Evolutionary conservation across 352 stramenopile genomes (phyloP), one percentile per base, ranked within the genome.

Genomic region (Globisporangium camurandrum): DNA sequence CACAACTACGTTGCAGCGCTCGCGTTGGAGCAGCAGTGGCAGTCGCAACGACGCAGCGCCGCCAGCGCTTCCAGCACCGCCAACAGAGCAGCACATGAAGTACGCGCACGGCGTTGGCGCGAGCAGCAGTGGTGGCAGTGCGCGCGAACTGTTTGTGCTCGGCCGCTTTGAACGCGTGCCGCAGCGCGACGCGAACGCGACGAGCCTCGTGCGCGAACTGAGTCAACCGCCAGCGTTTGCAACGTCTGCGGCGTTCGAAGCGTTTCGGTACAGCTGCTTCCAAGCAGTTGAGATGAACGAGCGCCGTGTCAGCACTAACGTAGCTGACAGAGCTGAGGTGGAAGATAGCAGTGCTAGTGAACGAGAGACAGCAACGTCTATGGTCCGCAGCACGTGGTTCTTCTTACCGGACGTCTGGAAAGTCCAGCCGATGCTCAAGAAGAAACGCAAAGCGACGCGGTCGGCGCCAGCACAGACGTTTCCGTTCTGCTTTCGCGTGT

Each of bases 401-500:
- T 93, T 93, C 47, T 43, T 91, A 28, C 82, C 82, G 2, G 82
- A 93, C 46, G 82, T 93, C 44, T 93, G 82, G 82, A 93, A 93
- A 50, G 77, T 93, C 37, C 79, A 90, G 60, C 79, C 82, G 33
- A 88, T 88, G 73, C 66, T 93, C 39, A 89, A 90, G 61, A 93
- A 93, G 64, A 93, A 93, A 61, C 79, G 82, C 66, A 93, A 93
- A 56, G 79, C 82, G 17, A 93, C 82, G 41, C 75, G 79, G 20
- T 88, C 82, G 14, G 64, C 68, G 1, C 82, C 82, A 0, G 82
- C 76, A n/a, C 79, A 93, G 60, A 87, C 77, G 39, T 93, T 91
- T 51, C 82, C 82, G 5, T 93, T 93, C 50, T 93, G 81, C 61
- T 93, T 91, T 51, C 79, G 79, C 39, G 66, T 93, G 17, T 86